A percentile compares a stretch with the other conserved stretches of the same genome.
These are phyloP conservation scores for Xylaria sp. DNA, from an alignment of 2,329 filamentous ascomycete genomes.

Conservation along the genomic window DNA sequence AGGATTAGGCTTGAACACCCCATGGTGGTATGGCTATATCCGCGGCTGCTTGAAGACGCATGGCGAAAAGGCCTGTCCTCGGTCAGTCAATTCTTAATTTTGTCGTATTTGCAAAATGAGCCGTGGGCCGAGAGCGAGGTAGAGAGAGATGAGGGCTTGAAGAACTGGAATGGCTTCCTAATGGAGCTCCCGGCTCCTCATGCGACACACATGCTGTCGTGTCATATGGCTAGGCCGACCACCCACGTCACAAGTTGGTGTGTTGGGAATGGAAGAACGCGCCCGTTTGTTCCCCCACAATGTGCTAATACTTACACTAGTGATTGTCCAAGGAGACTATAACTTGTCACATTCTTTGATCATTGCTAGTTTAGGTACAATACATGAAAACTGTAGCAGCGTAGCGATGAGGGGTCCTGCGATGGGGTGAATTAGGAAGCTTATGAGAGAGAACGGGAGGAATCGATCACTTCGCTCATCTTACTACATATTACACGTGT, in stretches of 20 bases:
- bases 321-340: not conserved
- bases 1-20: constrained; percentile 10
- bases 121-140: not conserved
- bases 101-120: not conserved
- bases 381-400: not conserved
- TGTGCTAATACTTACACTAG: constrained; percentile 7
- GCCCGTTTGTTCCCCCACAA: constrained; percentile 28
- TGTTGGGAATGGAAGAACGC: constrained; percentile 15
- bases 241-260: constrained; percentile 34
- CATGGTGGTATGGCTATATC: constrained; percentile 8
- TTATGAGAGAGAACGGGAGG: constrained; percentile 9
- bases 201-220: constrained; percentile 19
- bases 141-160: constrained; percentile 1
- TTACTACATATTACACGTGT: not conserved
- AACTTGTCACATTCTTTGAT: constrained; percentile 21
- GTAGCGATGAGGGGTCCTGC: not conserved
- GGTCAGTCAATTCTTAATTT: not conserved
- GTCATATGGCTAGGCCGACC: constrained; percentile 16
- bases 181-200: constrained; percentile 8
- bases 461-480: not conserved
- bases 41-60: not conserved
- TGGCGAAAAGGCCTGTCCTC: not conserved
- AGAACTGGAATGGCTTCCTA: not conserved
- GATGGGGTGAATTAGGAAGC: not conserved
- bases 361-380: constrained; percentile 11